A percentile compares a stretch with the other conserved stretches of the same genome.
Conservation (phyloP, 2,329 filamentous ascomycete genomes). For the Chrysosporium queenslandicum region DNA sequence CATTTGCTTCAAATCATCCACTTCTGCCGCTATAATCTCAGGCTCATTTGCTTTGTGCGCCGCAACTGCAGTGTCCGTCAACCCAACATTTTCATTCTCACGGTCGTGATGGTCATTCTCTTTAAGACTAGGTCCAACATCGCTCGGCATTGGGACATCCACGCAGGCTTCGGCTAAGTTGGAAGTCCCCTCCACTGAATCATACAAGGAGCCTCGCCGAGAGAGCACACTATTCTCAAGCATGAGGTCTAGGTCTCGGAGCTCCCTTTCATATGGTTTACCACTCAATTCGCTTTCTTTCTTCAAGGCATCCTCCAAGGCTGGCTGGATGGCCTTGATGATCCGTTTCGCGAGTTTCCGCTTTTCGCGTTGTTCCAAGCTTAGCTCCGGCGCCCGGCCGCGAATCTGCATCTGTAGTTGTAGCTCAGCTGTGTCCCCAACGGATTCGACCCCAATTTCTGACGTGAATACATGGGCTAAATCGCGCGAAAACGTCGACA, state of each 20-base stretch:
- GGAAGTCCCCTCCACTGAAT: not conserved
- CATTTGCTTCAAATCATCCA: not conserved
- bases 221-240: slow-evolving; percentile 56
- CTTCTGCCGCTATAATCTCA: not conserved
- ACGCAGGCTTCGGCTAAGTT: not conserved
- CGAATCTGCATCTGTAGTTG: slow-evolving; percentile 41
- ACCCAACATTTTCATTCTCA: not conserved
- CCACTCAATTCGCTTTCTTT: slow-evolving; percentile 74
- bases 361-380: slow-evolving; percentile 63
- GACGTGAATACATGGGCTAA: slow-evolving; percentile 47
- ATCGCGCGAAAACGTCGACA: slow-evolving; percentile 51
- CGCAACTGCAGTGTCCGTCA: not conserved
- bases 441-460: slow-evolving; percentile 42
- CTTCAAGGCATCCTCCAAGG: slow-evolving; percentile 62
- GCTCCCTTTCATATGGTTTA: slow-evolving; percentile 57
- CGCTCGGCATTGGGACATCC: not conserved
- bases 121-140: not conserved
- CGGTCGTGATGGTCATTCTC: not conserved
- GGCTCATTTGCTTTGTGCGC: not conserved
- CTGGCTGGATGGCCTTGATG: slow-evolving; percentile 68
- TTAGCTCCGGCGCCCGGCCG: slow-evolving; percentile 37
- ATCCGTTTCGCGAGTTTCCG: slow-evolving; percentile 83
- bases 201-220: slow-evolving; percentile 31
- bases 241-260: slow-evolving; percentile 63
- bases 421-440: slow-evolving; percentile 37